phyloP scores from a whole-genome alignment of 345 rosid species.

The Turritis glabra region DNA sequence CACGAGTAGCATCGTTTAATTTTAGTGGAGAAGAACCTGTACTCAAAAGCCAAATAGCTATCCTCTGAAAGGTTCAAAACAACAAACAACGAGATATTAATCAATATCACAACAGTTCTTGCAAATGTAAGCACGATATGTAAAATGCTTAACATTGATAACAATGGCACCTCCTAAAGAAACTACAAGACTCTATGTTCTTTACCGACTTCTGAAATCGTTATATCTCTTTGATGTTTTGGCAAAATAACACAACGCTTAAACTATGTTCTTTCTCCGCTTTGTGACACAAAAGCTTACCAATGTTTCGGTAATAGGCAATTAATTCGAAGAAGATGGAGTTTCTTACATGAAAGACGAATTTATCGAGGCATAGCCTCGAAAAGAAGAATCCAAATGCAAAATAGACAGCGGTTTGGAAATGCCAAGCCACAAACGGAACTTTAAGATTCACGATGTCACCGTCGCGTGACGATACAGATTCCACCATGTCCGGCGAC shows the following conservation, averaged over 20 bases:
- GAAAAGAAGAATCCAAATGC: slow-evolving; percentile 55
- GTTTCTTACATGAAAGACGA: slow-evolving; percentile 63
- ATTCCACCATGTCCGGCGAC: slow-evolving; percentile 46
- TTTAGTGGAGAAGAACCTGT: slow-evolving; percentile 41
- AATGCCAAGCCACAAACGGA: slow-evolving; percentile 44
- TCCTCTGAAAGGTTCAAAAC: slow-evolving; percentile 43
- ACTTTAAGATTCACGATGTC: neutral
- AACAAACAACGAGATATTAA: slow-evolving; percentile 18
- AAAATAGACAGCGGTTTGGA: slow-evolving; percentile 52
- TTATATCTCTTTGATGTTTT: too few relatives aligned
- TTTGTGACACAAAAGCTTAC: neutral
- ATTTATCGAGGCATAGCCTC: slow-evolving; percentile 60
- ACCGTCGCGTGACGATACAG: slow-evolving; percentile 34
- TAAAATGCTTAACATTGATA: neutral
- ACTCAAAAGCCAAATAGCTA: slow-evolving; percentile 57
- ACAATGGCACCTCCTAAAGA: neutral
- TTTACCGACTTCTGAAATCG: neutral
- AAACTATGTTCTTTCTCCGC: neutral
- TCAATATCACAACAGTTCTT: neutral
- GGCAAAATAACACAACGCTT: neutral
- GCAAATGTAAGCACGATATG: neutral
- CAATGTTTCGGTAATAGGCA: too few relatives aligned
- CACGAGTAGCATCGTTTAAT: slow-evolving; percentile 47
- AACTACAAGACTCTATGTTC: neutral
- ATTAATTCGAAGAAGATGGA: neutral